Conservation (phyloP, 306 rosid species). For the Vachellia collinsii region DNA sequence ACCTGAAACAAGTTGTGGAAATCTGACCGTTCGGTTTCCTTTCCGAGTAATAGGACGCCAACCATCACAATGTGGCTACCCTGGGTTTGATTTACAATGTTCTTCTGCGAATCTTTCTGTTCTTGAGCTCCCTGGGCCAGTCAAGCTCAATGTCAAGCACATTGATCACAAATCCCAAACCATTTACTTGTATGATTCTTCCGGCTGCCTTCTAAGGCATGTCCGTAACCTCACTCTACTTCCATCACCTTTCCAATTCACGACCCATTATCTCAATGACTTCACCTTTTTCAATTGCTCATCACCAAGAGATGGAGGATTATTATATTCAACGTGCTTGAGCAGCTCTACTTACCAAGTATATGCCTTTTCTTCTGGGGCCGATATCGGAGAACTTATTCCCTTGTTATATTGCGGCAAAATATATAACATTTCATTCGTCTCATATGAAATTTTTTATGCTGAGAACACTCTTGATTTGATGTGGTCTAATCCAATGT, state of each 20-base stretch:
- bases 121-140: constrained; percentile 42
- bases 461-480: not conserved
- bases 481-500: constrained; percentile 41
- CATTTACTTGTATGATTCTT: constrained; percentile 27
- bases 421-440: constrained; percentile 28
- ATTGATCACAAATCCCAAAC: constrained; percentile 44
- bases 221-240: constrained; percentile 18
- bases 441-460: not conserved
- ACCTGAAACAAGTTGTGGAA: constrained; percentile 31
- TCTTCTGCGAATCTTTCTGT: constrained; percentile 4
- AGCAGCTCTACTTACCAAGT: constrained; percentile 1
- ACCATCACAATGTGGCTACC: constrained; percentile 32
- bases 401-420: constrained; percentile 32
- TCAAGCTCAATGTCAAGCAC: constrained; percentile 30
- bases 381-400: rapidly evolving
- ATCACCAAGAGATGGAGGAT: not conserved
- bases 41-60: constrained; percentile 37
- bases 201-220: constrained; percentile 22
- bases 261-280: rapidly evolving
- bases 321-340: constrained; percentile 28
- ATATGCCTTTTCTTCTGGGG: rapidly evolving
- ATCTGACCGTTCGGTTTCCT: constrained; percentile 41
- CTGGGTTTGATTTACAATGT: constrained; percentile 54
- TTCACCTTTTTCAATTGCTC: constrained; percentile 44
- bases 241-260: constrained; percentile 29